phyloP scores from a whole-genome alignment of 1,139 yeast species.

The Debaryomyces sp. region DNA sequence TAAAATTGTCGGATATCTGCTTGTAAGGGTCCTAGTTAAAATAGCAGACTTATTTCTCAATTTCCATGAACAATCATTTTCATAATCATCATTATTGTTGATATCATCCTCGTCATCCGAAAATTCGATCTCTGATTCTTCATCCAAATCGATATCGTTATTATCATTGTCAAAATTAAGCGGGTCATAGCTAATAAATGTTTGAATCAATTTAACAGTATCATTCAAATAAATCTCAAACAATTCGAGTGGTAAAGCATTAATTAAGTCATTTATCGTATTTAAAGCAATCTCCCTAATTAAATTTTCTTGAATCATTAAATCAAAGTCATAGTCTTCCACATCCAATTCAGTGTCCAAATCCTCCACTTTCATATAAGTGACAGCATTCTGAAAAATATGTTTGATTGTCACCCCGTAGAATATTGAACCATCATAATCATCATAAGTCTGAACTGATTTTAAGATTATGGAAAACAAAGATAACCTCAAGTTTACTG shows the following conservation, averaged over 20 bases:
- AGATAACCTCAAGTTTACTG: constrained; percentile 9
- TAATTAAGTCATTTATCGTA: constrained; percentile 38
- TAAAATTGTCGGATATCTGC: constrained; percentile 30
- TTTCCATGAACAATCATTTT: constrained; percentile 72
- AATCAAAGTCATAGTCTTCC: constrained; percentile 50
- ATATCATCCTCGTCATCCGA: constrained; percentile 49
- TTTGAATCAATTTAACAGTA: constrained; percentile 34
- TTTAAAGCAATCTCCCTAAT: constrained; percentile 52
- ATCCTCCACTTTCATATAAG: constrained; percentile 29
- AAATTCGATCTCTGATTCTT: constrained; percentile 41
- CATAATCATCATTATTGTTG: constrained; percentile 23
- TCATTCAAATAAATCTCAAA: constrained; percentile 25
- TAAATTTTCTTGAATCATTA: constrained; percentile 33
- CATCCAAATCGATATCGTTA: constrained; percentile 43
- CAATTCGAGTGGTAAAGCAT: constrained; percentile 19
- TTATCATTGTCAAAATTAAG: constrained; percentile 37
- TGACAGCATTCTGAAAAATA: constrained; percentile 24
- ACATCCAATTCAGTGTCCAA: constrained; percentile 37
- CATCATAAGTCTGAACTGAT: constrained; percentile 19
- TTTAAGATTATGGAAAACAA: constrained; percentile 14
- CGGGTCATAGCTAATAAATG: constrained; percentile 62
- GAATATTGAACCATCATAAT: constrained; percentile 10
- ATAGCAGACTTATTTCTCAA: constrained; percentile 59
- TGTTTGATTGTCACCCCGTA: constrained; percentile 8
- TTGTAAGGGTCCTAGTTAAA: constrained; percentile 44